Percentiles rank a stretch among this genome's conserved stretches.
Conservation (phyloP, 441 rosid species). For the Croton laevigatus region DNA sequence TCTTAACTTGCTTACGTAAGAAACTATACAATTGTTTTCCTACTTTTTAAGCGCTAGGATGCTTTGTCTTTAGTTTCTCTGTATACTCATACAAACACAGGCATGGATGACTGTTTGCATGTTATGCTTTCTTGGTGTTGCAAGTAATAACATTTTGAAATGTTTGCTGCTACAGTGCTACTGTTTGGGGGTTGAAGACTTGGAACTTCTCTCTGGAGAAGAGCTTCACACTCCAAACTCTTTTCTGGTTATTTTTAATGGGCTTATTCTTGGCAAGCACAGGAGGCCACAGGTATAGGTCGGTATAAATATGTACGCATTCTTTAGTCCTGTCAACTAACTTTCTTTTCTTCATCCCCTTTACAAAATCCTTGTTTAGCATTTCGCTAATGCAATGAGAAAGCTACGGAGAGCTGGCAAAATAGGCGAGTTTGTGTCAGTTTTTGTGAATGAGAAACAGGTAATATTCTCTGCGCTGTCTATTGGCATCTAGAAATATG, state of each 20-base stretch:
- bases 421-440: slow-evolving; percentile 87
- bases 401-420: slow-evolving; percentile 87
- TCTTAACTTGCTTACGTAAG: not conserved
- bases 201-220: slow-evolving; percentile 78
- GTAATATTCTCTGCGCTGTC: slow-evolving; percentile 36
- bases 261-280: slow-evolving; percentile 94
- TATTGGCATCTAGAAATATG: not conserved
- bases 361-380: slow-evolving; percentile 36
- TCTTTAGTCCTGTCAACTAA: slow-evolving; percentile 13
- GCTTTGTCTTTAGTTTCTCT: not conserved
- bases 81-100: not conserved
- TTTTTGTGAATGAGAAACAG: slow-evolving; percentile 94
- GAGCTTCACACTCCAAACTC: slow-evolving; percentile 91
- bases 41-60: not conserved
- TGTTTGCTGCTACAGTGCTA: slow-evolving; percentile 57
- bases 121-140: slow-evolving; percentile 5
- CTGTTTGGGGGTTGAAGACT: slow-evolving; percentile 79
- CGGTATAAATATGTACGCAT: slow-evolving; percentile 9
- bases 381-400: slow-evolving; percentile 69
- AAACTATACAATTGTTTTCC: not conserved
- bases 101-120: not conserved
- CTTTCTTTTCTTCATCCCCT: slow-evolving; percentile 10
- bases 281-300: slow-evolving; percentile 81
- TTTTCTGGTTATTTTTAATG: slow-evolving; percentile 78
- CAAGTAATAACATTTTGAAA: not conserved